Evolutionary conservation across 176 grass and related monocot species (phyloP), one percentile per base, ranked within the genome.

Genomic region (Oryza glumipatula): DNA sequence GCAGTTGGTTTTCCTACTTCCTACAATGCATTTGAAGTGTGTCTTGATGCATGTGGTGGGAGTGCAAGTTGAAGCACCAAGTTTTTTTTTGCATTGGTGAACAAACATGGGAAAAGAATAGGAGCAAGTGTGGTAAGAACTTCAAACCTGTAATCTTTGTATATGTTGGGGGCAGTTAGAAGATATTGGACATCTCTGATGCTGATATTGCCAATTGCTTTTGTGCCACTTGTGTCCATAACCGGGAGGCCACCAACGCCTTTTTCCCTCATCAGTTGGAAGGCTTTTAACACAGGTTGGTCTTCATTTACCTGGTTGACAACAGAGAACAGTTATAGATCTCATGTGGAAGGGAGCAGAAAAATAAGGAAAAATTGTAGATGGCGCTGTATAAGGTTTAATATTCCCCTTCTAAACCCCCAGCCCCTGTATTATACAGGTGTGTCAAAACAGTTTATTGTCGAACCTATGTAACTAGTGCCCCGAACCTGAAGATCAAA

Each of bases 121-220:
- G 16, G 32, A 9, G 38, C 21, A 85, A 73, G 10, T 24, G 61
- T 63, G 67, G 23, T 12, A 19, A 83, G 23, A 30, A 71, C 67
- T 48, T 81, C 65, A 49, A 47, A 99, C 97, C 97, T 96, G 92
- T 96, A 94, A 54, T 94, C 88, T 86, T 89, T 99, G 86, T 99
- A 99, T 75, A 99, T 96, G 83, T 94, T 92, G 23, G 97, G 94
- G 63, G 94, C 92, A 73, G 88, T 91, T 76, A 99, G 76, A 90
- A 99, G 97, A 92, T 96, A 99, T 30, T 99, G 97, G 17, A 99
- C 90, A 87, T 99, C 97, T 91, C 97, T 99, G 54, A 99, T 94
- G 76, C 97, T 99, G 80, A 99, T 96, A 60, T 99, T 99, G 52
- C 97, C 97, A 72, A 91, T 86, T 73, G 83, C 92, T 72, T 84